Evolutionary conservation across 768 basidiomycete genomes (phyloP).

Genomic region (Amanita molliuscula): DNA sequence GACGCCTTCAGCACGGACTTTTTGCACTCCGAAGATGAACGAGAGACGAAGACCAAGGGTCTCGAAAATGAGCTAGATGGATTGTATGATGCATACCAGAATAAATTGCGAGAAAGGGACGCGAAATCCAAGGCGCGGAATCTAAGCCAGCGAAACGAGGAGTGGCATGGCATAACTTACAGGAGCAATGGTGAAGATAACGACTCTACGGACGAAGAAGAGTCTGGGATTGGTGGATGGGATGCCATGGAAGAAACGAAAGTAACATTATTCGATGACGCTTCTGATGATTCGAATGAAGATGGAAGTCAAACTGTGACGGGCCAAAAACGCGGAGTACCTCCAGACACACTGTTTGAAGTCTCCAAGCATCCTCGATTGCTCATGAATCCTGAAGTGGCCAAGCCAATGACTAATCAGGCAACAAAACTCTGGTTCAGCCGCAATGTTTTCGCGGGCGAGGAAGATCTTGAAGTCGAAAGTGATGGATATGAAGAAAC

Average conservation of each 20-base stretch:
- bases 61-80: conserved; percentile 86
- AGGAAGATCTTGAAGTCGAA: conserved; percentile 21
- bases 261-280: conserved; percentile 31
- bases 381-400: conserved; percentile 34
- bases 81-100: conserved; percentile 81
- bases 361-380: conserved; percentile 44
- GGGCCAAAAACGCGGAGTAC: conserved; percentile 31
- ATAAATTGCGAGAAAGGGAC: conserved; percentile 72
- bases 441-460: conserved; percentile 79
- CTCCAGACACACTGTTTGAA: conserved; percentile 13
- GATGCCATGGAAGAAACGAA: conserved; percentile 53
- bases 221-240: conserved; percentile 55
- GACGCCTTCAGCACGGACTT: conserved; percentile 17
- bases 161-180: conserved; percentile 67
- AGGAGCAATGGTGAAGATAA: conserved; percentile 26
- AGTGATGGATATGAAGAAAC: conserved; percentile 20
- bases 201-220: conserved; percentile 26
- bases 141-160: conserved; percentile 61
- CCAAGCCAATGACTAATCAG: conserved; percentile 29
- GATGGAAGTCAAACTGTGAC: conserved; percentile 29
- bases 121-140: conserved; percentile 82
- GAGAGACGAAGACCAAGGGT: conserved; percentile 41
- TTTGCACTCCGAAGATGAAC: conserved; percentile 61
- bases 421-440: conserved; percentile 91
- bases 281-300: conserved; percentile 43